Evolutionary conservation across 441 rosid genomes (phyloP).

Genomic region (Iberis amara): DNA sequence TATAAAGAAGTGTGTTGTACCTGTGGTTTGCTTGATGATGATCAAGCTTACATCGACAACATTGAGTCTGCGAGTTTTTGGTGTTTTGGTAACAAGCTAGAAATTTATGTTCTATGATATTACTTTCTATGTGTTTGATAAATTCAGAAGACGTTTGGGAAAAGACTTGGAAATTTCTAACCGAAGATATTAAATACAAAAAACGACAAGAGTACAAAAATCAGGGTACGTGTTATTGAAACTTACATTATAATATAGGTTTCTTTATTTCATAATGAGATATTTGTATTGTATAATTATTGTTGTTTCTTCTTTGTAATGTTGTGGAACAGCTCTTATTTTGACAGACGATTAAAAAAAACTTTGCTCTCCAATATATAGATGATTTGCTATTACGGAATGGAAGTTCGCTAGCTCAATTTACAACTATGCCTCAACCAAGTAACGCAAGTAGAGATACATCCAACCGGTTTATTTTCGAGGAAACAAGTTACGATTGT

Average conservation of each 20-base stretch:
- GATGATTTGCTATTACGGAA: not conserved
- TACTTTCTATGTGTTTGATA: not conserved
- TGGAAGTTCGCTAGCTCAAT: not conserved
- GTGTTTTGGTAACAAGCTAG: not conserved
- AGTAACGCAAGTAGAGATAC: not conserved
- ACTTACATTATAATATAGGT: no score
- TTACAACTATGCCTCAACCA: not conserved
- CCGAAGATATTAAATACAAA: not conserved
- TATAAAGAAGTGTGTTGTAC: no score
- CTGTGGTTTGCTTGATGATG: not conserved
- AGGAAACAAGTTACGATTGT: not conserved
- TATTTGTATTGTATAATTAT: not conserved
- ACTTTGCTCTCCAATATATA: no score
- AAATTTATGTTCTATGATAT: not conserved
- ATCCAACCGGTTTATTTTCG: not conserved
- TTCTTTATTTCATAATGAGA: no score
- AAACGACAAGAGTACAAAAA: no score
- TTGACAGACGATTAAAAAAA: no score
- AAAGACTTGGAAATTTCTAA: not conserved
- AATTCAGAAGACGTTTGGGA: not conserved
- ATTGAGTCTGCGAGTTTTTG: no score
- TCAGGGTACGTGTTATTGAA: no score
- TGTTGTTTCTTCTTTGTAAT: not conserved
- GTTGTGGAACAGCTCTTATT: no score
- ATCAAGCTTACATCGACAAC: not conserved